Base-by-base conservation (phyloP, 2,329 filamentous ascomycete species). In the Diaporthe australafricana region DNA sequence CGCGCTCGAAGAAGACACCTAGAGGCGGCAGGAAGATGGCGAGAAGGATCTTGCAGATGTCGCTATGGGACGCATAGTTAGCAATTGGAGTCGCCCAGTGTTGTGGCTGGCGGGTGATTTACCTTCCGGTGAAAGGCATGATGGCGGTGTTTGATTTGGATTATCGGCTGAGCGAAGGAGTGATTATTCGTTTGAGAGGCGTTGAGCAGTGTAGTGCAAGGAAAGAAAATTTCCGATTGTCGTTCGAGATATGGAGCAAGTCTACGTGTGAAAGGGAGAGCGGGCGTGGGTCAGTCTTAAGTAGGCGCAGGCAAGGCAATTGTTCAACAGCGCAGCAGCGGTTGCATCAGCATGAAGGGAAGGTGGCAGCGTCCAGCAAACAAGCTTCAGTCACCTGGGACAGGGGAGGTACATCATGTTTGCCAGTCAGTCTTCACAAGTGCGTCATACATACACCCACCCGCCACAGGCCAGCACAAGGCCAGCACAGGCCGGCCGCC, bases 1-100 rank as follows among this genome's bases (percentile, higher is more conserved):
- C 95, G 78, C 93, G 91, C 92, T 98, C 95, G 77, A 98, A 93
- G 89, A 97, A 96, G 82, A 98, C 95, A 86, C 95, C 95, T 70
- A 98, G 85, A 81, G 95, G 95, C 71, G 95, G 95, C 76, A 98
- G 90, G 86, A 98, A 86, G 87, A 98, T 87, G 87, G 95, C 95
- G 85, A 97, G 89, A 85, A 97, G 89, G 87, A 90, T 89, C 84
- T 90, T 90, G 88, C 86, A 88, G 77, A 90, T 89, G 76, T 90
- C 88, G 77, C 80, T 82, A 65, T 50, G 30, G 27, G 30, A 60
- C 52, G 55, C 71, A 40, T 40, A 38, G 53, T 68, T 40, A 65
- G 47, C 32, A 45, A 3, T 53, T 42, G 20, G 42, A 32, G 22
- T 42, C 17, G 2, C 32, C 30, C 2, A 25, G 7, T 3, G 6